phyloP scores from a whole-genome alignment of 495 filamentous ascomycete species.

The Lasiosphaeria ovina region DNA sequence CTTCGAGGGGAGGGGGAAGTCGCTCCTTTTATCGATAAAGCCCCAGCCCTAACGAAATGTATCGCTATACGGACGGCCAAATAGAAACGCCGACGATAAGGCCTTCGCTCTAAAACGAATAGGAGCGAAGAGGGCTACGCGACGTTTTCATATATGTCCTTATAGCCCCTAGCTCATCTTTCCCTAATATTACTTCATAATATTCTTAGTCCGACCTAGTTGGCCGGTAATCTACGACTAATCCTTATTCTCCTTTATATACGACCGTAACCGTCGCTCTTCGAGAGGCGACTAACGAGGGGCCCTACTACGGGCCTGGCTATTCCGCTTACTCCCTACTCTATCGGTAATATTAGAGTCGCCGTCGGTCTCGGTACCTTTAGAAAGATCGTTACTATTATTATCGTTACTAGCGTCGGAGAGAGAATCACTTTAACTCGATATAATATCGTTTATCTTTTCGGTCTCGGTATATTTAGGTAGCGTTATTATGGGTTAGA shows the following conservation, averaged over 20 bases:
- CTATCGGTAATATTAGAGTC: conserved; percentile 7
- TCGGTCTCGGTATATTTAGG: neutral
- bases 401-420: conserved; percentile 5
- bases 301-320: conserved; percentile 6
- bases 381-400: conserved; percentile 1
- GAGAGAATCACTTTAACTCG: conserved; percentile 2
- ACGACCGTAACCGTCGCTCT: conserved; percentile 1
- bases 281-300: conserved; percentile 4
- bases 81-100: conserved; percentile 2
- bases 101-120: no score
- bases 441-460: conserved; percentile 2
- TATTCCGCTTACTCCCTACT: conserved; percentile 3
- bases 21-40: neutral
- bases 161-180: conserved; percentile 8
- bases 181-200: conserved; percentile 7
- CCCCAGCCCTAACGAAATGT: neutral
- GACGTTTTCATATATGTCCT: no score
- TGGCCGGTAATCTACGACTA: conserved; percentile 7
- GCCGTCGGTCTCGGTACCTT: conserved; percentile 2
- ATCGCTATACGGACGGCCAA: neutral
- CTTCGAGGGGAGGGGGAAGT: neutral
- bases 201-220: conserved; percentile 6
- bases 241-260: conserved; percentile 8
- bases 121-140: no score
- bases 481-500: neutral